Evolutionary conservation across 2,329 filamentous ascomycete species (phyloP).

Genomic region (Leptographium wingfieldii): DNA sequence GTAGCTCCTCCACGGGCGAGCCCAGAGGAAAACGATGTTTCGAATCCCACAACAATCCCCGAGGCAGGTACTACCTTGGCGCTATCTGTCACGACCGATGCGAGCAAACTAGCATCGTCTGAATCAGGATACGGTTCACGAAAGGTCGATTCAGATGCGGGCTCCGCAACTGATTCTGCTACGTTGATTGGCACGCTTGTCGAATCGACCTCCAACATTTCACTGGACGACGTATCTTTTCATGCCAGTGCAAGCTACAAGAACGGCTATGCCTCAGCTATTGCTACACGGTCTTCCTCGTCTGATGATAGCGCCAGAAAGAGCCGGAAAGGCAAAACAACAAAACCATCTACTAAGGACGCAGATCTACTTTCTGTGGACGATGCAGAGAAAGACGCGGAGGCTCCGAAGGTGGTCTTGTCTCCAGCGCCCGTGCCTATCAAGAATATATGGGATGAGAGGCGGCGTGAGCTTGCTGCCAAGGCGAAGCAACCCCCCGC

Average conservation of each 20-base stretch:
- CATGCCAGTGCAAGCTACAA: constrained; percentile 41
- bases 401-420: constrained; percentile 49
- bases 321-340: constrained; percentile 52
- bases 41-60: constrained; percentile 14
- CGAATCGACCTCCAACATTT: constrained; percentile 9
- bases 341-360: constrained; percentile 36
- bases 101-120: background rate
- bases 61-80: background rate
- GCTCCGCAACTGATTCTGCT: constrained; percentile 15
- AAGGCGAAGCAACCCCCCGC: constrained; percentile 29
- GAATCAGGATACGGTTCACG: constrained; percentile 1
- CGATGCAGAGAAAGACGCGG: constrained; percentile 43
- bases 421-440: constrained; percentile 70
- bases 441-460: constrained; percentile 81
- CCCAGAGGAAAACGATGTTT: constrained; percentile 22
- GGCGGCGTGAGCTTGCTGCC: constrained; percentile 51
- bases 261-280: background rate
- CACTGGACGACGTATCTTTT: constrained; percentile 23
- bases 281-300: background rate
- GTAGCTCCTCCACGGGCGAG: constrained; percentile 21
- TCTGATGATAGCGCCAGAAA: constrained; percentile 49
- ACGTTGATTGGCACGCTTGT: constrained; percentile 23
- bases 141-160: constrained; percentile 16
- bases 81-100: background rate
- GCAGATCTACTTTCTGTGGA: constrained; percentile 36